Percentiles rank a stretch among this genome's conserved stretches.
phyloP scores from a whole-genome alignment of 1,284 basidiomycete species.

The Agaricales sp. region DNA sequence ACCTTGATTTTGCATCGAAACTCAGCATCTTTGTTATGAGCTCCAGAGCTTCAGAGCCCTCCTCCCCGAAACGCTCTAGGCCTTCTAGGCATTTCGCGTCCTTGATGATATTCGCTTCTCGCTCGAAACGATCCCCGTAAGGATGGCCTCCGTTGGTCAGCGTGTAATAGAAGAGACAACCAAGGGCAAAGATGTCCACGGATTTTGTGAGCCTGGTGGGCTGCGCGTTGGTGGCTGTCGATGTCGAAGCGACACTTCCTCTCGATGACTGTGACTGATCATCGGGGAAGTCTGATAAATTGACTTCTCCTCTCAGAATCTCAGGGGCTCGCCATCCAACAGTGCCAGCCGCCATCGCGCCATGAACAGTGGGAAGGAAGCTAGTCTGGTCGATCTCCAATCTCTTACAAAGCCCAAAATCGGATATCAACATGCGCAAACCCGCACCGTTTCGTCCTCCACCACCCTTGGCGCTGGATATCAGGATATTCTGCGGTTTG shows the following conservation, averaged over 20 bases:
- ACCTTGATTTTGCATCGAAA: conserved; percentile 66
- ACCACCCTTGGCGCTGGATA: conserved; percentile 58
- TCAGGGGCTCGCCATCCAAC: conserved; percentile 94
- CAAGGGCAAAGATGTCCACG: conserved; percentile 90
- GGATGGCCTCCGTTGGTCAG: conserved; percentile 85
- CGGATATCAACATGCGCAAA: conserved; percentile 87
- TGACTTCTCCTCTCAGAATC: conserved; percentile 85
- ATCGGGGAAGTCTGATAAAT: conserved; percentile 67
- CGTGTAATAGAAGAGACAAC: conserved; percentile 89
- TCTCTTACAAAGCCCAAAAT: conserved; percentile 91
- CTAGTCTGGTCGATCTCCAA: conserved; percentile 90
- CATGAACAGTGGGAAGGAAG: conserved; percentile 74
- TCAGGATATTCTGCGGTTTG: conserved; percentile 96
- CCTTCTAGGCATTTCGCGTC: conserved; percentile 60
- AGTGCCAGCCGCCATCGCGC: conserved; percentile 82
- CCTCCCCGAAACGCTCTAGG: conserved; percentile 79
- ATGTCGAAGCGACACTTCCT: conserved; percentile 40
- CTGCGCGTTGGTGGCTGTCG: conserved; percentile 26
- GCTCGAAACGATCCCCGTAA: conserved; percentile 83
- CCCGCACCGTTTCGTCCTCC: conserved; percentile 30
- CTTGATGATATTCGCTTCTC: conserved; percentile 88
- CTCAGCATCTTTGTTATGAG: conserved; percentile 72
- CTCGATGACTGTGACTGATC: conserved; percentile 58
- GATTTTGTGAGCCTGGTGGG: conserved; percentile 78
- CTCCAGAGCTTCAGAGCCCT: conserved; percentile 77